These are phyloP conservation scores for Xanthoconium stramineum DNA, from an alignment of 768 basidiomycete species.

Conservation along the genomic window DNA sequence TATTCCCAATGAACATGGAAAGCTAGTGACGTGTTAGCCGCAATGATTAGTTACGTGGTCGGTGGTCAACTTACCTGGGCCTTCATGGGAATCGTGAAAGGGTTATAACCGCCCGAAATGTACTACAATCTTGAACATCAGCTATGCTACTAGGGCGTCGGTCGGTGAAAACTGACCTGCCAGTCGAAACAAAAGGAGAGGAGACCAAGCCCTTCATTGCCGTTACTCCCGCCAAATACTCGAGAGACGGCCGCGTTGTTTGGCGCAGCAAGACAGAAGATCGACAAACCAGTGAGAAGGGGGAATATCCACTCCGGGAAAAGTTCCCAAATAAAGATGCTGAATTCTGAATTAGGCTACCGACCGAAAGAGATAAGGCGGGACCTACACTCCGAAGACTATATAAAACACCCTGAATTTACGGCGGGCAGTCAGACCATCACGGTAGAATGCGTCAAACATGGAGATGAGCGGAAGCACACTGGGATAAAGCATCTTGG, in stretches of 20 bases:
- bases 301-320: slow-evolving; percentile 46
- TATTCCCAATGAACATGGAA: slow-evolving; percentile 47
- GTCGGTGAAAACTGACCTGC: slow-evolving; percentile 41
- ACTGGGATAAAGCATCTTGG: slow-evolving; percentile 42
- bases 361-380: slow-evolving; percentile 17
- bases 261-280: slow-evolving; percentile 56
- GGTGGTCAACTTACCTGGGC: slow-evolving; percentile 35
- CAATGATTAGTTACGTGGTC: neutral
- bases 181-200: slow-evolving; percentile 63
- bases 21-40: slow-evolving; percentile 23
- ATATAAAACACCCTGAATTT: slow-evolving; percentile 36
- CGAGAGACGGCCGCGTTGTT: slow-evolving; percentile 49
- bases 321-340: slow-evolving; percentile 32
- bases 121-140: slow-evolving; percentile 12
- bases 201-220: slow-evolving; percentile 59
- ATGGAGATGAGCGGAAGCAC: slow-evolving; percentile 23
- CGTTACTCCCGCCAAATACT: slow-evolving; percentile 59
- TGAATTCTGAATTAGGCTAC: slow-evolving; percentile 12
- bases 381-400: slow-evolving; percentile 28
- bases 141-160: too few species aligned
- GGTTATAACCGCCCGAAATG: slow-evolving; percentile 34
- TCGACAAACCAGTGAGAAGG: slow-evolving; percentile 56
- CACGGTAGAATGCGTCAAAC: slow-evolving; percentile 39
- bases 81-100: slow-evolving; percentile 51
- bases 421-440: slow-evolving; percentile 37